Conservation (phyloP, 2,329 filamentous ascomycete species). For the Cladosporium sp. region DNA sequence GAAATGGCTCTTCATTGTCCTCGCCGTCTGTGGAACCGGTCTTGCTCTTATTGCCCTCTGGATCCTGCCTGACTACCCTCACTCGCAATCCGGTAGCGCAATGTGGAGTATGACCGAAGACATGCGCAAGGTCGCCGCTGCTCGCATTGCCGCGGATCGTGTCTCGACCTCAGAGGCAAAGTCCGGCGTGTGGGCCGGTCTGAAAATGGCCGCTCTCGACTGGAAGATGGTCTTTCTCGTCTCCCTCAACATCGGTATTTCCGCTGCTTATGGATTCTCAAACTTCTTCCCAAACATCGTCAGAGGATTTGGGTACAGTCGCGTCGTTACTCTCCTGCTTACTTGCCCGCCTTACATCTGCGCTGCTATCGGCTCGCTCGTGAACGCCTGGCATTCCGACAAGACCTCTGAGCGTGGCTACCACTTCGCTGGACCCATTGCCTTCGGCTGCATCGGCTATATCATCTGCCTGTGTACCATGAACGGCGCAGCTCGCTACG, state of each 20-base stretch:
- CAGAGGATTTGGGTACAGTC: slow-evolving; percentile 39
- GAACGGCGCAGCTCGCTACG: slow-evolving; percentile 28
- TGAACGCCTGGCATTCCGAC: slow-evolving; percentile 40
- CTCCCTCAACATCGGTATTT: slow-evolving; percentile 9
- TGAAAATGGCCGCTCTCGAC: slow-evolving; percentile 19
- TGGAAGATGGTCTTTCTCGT: slow-evolving; percentile 18
- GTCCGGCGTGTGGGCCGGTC: slow-evolving; percentile 39
- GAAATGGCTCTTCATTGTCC: slow-evolving; percentile 21
- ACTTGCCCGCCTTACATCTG: slow-evolving; percentile 39
- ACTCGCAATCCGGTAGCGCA: slow-evolving; percentile 47
- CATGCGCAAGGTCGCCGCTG: slow-evolving; percentile 36
- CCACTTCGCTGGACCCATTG: slow-evolving; percentile 26
- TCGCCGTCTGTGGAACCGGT: slow-evolving; percentile 51
- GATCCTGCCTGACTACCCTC: slow-evolving; percentile 68
- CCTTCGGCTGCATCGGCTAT: slow-evolving; percentile 16
- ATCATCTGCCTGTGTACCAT: slow-evolving; percentile 13
- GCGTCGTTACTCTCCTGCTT: slow-evolving; percentile 37
- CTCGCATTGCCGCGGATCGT: slow-evolving; percentile 45
- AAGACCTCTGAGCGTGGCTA: slow-evolving; percentile 45
- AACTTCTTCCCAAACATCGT: slow-evolving; percentile 19
- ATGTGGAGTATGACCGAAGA: slow-evolving; percentile 52
- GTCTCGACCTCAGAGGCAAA: slow-evolving; percentile 50
- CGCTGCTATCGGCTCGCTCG: slow-evolving; percentile 32
- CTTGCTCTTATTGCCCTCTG: slow-evolving; percentile 61
- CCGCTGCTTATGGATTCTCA: slow-evolving; percentile 16